phyloP scores from a whole-genome alignment of 192 early-diverging fungal species.

The Jimgerdemannia lactiflua region DNA sequence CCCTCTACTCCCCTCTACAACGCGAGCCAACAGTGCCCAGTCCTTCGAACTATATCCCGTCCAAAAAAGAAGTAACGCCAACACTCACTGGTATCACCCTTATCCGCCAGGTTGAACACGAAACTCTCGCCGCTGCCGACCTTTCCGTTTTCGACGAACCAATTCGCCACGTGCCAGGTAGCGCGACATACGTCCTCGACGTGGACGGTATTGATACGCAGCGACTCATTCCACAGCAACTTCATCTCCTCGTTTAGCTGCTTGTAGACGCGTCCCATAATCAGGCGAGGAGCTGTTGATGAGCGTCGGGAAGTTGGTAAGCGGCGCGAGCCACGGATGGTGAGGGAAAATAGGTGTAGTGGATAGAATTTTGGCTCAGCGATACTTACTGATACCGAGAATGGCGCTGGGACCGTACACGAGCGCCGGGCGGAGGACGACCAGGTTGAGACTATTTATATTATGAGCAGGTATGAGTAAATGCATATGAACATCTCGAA shows the following conservation, averaged over 20 bases:
- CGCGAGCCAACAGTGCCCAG: background rate
- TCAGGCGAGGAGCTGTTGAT: conserved; percentile 81
- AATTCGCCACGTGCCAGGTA: conserved; percentile 52
- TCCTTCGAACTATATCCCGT: background rate
- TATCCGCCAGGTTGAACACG: conserved; percentile 85
- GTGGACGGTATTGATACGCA: conserved; percentile 95
- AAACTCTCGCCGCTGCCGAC: conserved; percentile 21
- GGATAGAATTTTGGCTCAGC: background rate
- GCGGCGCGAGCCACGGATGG: too few species aligned
- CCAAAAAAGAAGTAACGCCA: too few species aligned
- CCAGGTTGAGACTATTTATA: conserved; percentile 58
- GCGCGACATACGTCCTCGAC: conserved; percentile 77
- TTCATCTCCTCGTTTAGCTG: conserved; percentile 85
- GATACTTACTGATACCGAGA: conserved; percentile 74
- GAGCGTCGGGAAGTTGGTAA: background rate
- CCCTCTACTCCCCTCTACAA: too few species aligned
- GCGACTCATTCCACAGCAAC: conserved; percentile 88
- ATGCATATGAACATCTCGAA: too few species aligned
- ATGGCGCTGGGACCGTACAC: conserved; percentile 86
- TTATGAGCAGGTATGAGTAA: too few species aligned
- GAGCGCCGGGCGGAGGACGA: conserved; percentile 85
- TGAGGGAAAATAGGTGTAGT: background rate
- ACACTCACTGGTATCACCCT: conserved; percentile 76
- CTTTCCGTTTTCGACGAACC: conserved; percentile 47
- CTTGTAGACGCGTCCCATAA: conserved; percentile 88